Conservation (phyloP, 2,329 filamentous ascomycete species). For the Pseudocercospora ulei region DNA sequence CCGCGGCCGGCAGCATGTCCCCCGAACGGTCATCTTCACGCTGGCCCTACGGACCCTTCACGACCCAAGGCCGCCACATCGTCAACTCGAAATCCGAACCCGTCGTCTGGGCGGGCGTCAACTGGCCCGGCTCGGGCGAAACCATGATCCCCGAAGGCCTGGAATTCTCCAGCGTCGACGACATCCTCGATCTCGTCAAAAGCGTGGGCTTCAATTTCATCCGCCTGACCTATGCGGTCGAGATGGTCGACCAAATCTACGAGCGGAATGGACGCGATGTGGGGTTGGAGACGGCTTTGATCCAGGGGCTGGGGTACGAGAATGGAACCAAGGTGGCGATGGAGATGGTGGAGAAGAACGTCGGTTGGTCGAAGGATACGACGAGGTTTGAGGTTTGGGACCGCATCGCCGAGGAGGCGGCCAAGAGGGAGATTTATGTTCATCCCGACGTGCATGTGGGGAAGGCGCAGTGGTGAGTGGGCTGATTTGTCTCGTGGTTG, state of each 20-base stretch:
- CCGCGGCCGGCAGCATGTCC: conserved; percentile 3
- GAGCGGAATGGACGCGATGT: conserved; percentile 36
- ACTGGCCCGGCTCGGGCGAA: conserved; percentile 33
- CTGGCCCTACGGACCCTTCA: conserved; percentile 33
- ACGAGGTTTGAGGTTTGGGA: conserved; percentile 37
- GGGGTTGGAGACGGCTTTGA: conserved; percentile 35
- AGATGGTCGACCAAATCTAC: conserved; percentile 39
- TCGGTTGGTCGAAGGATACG: conserved; percentile 35
- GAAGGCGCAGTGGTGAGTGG: conserved; percentile 45
- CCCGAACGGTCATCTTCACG: conserved; percentile 9
- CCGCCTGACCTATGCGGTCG: conserved; percentile 38
- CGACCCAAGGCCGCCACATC: conserved; percentile 28
- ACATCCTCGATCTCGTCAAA: conserved; percentile 29
- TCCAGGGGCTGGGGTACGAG: conserved; percentile 36
- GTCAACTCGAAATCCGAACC: conserved; percentile 21
- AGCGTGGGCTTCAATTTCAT: conserved; percentile 33
- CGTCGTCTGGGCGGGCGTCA: conserved; percentile 31
- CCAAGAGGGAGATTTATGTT: conserved; percentile 45
- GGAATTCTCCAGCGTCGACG: conserved; percentile 29
- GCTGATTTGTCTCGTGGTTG: no score
- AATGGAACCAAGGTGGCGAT: conserved; percentile 37
- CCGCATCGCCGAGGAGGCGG: conserved; percentile 21
- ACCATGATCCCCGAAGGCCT: conserved; percentile 33
- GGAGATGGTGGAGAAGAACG: conserved; percentile 34
- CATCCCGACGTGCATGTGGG: conserved; percentile 56